These are phyloP conservation scores for Phaeosphaeria sp. DNA, from an alignment of 2,329 filamentous ascomycete genomes.

Conservation along the genomic window DNA sequence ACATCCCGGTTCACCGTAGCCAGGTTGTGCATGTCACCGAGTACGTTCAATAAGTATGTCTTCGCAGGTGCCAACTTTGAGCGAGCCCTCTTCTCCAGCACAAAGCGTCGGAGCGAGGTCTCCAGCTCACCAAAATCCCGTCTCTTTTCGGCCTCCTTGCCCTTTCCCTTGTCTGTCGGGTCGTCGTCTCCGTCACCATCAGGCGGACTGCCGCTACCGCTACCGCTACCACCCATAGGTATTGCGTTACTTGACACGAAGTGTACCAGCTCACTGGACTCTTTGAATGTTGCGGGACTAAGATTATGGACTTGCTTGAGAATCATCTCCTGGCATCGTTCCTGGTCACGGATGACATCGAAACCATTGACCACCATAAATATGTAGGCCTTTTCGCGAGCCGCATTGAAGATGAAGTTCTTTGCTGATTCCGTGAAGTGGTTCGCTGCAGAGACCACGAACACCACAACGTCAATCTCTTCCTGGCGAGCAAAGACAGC, in stretches of 20 bases:
- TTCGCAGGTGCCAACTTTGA: conserved; percentile 96
- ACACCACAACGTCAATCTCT: conserved; percentile 98
- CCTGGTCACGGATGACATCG: conserved; percentile 90
- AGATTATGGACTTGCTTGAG: conserved; percentile 85
- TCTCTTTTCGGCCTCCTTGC: conserved; percentile 76
- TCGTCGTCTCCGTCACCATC: conserved; percentile 51
- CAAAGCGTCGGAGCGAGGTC: conserved; percentile 86
- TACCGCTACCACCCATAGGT: conserved; percentile 63
- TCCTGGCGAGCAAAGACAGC: conserved; percentile 97
- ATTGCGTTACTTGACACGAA: conserved; percentile 98
- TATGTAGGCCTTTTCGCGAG: conserved; percentile 96
- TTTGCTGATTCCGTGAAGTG: conserved; percentile 98
- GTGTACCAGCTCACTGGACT: conserved; percentile 89
- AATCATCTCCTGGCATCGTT: conserved; percentile 89
- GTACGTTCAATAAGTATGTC: conserved; percentile 92
- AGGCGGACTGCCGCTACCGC: conserved; percentile 37
- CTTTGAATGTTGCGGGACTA: conserved; percentile 93
- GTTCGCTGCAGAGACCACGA: conserved; percentile 96
- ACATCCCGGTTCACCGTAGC: conserved; percentile 88
- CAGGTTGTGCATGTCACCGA: conserved; percentile 83
- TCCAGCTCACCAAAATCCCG: conserved; percentile 91
- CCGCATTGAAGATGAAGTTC: conserved; percentile 95
- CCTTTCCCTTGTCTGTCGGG: conserved; percentile 65
- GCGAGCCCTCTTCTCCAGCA: conserved; percentile 91
- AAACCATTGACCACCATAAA: conserved; percentile 99